Evolutionary conservation across 2,329 filamentous ascomycete species (phyloP), one percentile per base, ranked within the genome.

Genomic region (Cytospora mali): DNA sequence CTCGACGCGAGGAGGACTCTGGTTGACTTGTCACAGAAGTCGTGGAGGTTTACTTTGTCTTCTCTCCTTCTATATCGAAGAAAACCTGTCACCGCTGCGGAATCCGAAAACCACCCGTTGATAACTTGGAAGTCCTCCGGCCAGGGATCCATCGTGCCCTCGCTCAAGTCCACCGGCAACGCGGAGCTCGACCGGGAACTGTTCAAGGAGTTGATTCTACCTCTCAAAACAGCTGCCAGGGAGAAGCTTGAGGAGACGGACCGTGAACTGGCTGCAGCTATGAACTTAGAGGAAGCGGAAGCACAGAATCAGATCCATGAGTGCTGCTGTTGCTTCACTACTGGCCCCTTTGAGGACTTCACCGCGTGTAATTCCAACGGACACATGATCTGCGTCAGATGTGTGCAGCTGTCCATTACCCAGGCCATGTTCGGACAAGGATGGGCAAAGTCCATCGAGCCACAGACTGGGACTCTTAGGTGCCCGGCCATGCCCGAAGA

Each of bases 401-500:
- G 95, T 75, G 88, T 98, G 56, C 88, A 89, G 66, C 87, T 90
- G 67, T 89, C 93, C 13, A 84, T 94, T 64, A 90, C 89, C 55
- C 94, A 98, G 73, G 93, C 93, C 2, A 79, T 98, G 0, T 98
- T 96, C 72, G 95, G 95, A 0, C 95, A 98, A 74, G 92, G 92
- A 58, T 97, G 94, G 92, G 85, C 87, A 55, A 88, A 90, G 64
- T 95, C 86, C 69, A 89, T 97, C 69, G 84, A 95, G 71, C 76
- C 85, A 29, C 82, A 87, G 63, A 85, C 82, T 42, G 90, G 90
- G 42, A 93, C 92, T 0, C 80, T 98, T 59, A 86, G 85, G 65
- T 98, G 95, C 72, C 84, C 96, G n/a, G 92, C 93, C 1, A 88
- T 92, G 0, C 84, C 88, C 56, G 55, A 58, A 14, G 50, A 62